These are phyloP conservation scores for Rhodotorula sp. DNA, from an alignment of 1,284 basidiomycete species.

Conservation along the genomic window DNA sequence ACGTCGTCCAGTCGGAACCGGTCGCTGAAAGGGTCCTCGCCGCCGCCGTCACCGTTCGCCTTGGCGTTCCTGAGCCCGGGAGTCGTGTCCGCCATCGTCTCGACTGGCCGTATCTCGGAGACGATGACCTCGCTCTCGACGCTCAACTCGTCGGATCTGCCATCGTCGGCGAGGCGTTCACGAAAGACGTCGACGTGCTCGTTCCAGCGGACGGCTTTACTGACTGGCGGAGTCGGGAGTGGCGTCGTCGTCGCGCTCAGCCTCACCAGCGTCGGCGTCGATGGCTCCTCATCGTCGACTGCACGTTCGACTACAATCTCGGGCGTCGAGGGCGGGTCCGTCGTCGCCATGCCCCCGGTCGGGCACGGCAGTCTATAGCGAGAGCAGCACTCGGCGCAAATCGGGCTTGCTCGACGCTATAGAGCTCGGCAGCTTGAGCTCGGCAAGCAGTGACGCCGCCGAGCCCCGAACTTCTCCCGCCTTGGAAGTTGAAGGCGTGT, in stretches of 20 bases:
- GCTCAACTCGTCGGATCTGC: too few relatives aligned
- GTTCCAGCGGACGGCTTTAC: conserved; percentile 7
- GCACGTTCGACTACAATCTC: too few relatives aligned
- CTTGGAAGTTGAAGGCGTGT: too few relatives aligned
- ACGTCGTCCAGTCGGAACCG: conserved; percentile 16
- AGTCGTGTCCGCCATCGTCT: neutral
- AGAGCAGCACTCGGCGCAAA: too few relatives aligned
- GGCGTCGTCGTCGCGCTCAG: neutral
- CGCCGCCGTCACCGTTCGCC: neutral
- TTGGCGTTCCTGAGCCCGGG: neutral
- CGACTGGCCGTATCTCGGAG: neutral
- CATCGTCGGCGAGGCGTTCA: neutral
- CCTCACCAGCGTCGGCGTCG: neutral
- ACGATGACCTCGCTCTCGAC: neutral
- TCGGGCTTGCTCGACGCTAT: too few relatives aligned
- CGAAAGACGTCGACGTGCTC: neutral
- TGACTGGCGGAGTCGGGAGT: neutral
- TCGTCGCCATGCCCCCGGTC: too few relatives aligned
- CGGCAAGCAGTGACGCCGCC: too few relatives aligned
- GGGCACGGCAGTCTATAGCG: too few relatives aligned
- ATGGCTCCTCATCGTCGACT: neutral
- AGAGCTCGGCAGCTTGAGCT: too few relatives aligned
- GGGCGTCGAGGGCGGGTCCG: too few relatives aligned
- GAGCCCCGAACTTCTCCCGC: too few relatives aligned
- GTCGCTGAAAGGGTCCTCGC: conserved; percentile 6